Base-by-base conservation (phyloP, 257 asterid species). In the Solanum rostratum region DNA sequence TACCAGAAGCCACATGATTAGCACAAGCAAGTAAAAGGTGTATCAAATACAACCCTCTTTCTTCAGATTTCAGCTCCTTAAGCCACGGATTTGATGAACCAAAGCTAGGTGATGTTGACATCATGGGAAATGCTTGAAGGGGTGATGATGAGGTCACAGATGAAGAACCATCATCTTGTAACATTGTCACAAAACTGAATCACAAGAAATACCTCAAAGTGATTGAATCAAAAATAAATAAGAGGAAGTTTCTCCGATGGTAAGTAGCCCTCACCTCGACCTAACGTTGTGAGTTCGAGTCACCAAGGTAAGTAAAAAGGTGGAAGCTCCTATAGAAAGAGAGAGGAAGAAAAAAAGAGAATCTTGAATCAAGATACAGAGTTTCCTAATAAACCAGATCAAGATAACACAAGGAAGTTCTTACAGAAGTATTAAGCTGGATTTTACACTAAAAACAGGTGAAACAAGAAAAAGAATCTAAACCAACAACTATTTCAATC, bases 121-220 rank as follows among this genome's bases (percentile, higher is more conserved):
- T 87, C 90, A 86, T 80, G 50, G 97, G 98, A 84, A 91, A 90
- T 85, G 83, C 80, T 91, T 91, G 97, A 45, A 92, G 84, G 0
- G 97, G 96, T 24, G 97, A 92, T 59, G 97, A 93, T 59, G 84
- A 81, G 18, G 94, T 93, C 37, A 94, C 94, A 82, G 98, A 93
- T 43, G 97, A 91, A 70, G 98, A 94, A 87, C 98, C 97, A 73
- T 96, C 99, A 83, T 94, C 99, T 90, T 92, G 98, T 90, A 93
- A 88, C 99, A 94, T 95, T 83, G 80, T 83, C 65, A 84, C 82
- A 52, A 46, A 80, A 55, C 66, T 46, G 59, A 82, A 20, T 14
- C 3, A 53, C 59, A 11, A 65, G 4, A 71, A 85, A 52, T 62
- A 63, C 74, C 22, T 30, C 20, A 33, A 27, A 41, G 10, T 53